Percentiles rank a stretch among this genome's conserved stretches.
These are phyloP conservation scores for Oenanthe javanica DNA, from an alignment of 140 eudicot species.

Conservation along the genomic window DNA sequence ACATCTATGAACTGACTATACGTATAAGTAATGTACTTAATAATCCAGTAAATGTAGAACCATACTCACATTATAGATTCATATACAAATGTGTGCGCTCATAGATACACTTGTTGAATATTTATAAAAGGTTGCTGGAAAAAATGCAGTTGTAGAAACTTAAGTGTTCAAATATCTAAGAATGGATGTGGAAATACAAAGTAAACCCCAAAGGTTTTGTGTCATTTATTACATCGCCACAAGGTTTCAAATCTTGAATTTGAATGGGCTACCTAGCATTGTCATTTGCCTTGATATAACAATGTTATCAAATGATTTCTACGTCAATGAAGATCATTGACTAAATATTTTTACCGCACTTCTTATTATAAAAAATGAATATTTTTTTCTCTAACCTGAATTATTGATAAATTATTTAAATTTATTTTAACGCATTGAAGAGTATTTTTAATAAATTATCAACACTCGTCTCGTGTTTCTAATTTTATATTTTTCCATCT, in stretches of 20 bases:
- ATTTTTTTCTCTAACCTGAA: no score
- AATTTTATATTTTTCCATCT: background rate
- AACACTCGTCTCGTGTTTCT: background rate
- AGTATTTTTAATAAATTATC: background rate
- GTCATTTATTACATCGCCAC: conserved; percentile 19
- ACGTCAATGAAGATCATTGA: background rate
- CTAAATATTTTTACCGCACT: background rate
- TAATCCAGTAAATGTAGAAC: conserved; percentile 7
- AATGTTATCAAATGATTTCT: background rate
- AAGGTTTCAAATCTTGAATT: conserved; percentile 27
- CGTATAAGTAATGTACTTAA: no score
- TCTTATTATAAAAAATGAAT: no score
- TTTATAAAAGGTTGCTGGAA: conserved; percentile 72
- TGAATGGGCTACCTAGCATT: conserved; percentile 20
- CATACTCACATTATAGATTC: conserved; percentile 76
- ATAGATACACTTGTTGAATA: conserved; percentile 75
- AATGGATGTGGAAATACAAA: conserved; percentile 36
- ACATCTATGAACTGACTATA: conserved; percentile 27
- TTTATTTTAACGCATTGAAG: background rate
- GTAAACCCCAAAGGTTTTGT: conserved; percentile 23
- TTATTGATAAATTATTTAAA: no score
- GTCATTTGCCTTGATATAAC: background rate
- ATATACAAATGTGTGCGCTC: conserved; percentile 89
- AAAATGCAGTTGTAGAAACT: conserved; percentile 27
- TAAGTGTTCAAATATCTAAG: conserved; percentile 49